These are phyloP conservation scores for Jackrogersella multiformis DNA, from an alignment of 495 filamentous ascomycete genomes.

Conservation along the genomic window DNA sequence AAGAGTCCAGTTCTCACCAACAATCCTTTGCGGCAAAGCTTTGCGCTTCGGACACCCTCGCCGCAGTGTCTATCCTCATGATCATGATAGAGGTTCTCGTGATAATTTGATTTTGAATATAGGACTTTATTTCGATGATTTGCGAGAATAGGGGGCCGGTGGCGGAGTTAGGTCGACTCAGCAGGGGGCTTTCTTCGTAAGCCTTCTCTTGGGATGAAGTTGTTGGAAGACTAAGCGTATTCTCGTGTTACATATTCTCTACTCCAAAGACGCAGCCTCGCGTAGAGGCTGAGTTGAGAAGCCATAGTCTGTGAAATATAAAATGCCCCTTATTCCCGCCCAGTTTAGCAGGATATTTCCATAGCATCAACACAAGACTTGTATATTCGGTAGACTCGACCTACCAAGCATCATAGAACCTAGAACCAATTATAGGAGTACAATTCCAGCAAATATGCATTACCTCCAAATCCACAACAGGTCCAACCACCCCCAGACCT, in stretches of 20 bases:
- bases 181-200: neutral
- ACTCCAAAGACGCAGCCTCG: neutral
- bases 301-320: conserved; percentile 16
- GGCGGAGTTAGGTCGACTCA: neutral
- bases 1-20: conserved; percentile 16
- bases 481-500: conserved; percentile 49
- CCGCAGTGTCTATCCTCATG: conserved; percentile 10
- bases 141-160: neutral
- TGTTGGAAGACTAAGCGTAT: neutral
- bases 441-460: conserved; percentile 36
- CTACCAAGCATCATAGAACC: too few species aligned
- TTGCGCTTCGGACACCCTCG: conserved; percentile 16
- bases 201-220: neutral
- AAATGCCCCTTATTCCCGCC: conserved; percentile 4
- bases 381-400: too few species aligned
- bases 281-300: neutral
- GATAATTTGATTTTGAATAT: neutral
- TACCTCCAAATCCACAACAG: conserved; percentile 48
- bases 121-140: conserved; percentile 1
- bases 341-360: neutral
- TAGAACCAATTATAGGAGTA: too few species aligned
- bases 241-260: neutral
- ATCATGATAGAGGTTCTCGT: neutral
- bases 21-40: conserved; percentile 30
- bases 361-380: conserved; percentile 4